phyloP scores from a whole-genome alignment of 306 rosid genomes.

The Malus orientalis region DNA sequence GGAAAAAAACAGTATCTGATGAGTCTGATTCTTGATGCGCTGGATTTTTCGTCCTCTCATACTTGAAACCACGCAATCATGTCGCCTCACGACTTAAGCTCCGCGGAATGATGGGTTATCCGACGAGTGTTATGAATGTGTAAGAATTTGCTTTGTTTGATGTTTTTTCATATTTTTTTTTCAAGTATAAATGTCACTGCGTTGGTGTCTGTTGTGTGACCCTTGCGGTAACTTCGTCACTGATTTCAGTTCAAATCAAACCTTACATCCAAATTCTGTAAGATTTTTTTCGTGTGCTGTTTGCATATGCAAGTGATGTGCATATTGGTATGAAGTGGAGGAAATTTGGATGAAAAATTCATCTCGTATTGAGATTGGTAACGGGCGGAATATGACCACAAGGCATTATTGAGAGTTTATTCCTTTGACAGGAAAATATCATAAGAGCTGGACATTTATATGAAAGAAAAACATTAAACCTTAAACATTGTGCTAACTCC shows the following conservation, averaged over 20 bases:
- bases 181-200: not conserved
- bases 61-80: not conserved
- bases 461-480: slow-evolving; percentile 13
- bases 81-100: not conserved
- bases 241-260: too few relatives aligned
- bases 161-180: not conserved
- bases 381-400: not conserved
- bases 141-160: not conserved
- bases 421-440: slow-evolving; percentile 1
- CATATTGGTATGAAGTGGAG: too few relatives aligned
- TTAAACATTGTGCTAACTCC: slow-evolving; percentile 25
- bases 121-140: not conserved
- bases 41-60: not conserved
- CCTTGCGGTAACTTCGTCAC: too few relatives aligned
- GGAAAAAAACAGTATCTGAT: not conserved
- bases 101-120: not conserved
- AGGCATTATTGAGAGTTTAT: not conserved
- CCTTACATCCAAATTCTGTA: too few relatives aligned
- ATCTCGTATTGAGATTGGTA: not conserved
- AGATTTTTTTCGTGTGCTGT: too few relatives aligned
- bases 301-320: not conserved
- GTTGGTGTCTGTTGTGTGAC: not conserved
- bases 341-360: too few relatives aligned
- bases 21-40: slow-evolving; percentile 12
- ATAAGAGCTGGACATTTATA: slow-evolving; percentile 17